Base-by-base conservation (phyloP, 768 basidiomycete genomes). In the Calocybe indica region DNA sequence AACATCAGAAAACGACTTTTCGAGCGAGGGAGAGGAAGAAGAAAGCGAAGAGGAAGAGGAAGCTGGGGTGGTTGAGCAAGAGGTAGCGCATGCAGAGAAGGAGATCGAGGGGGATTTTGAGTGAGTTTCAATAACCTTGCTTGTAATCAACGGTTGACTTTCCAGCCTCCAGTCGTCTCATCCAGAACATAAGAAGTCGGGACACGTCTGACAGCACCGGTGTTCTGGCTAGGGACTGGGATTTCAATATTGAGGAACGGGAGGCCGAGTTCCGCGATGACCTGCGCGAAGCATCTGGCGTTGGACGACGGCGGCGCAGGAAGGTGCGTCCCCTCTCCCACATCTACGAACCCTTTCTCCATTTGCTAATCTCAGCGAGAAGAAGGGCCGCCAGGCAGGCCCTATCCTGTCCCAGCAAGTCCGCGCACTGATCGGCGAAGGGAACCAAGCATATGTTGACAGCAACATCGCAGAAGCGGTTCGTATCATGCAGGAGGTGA, bases 401-500 rank as follows among this genome's bases (percentile, higher is more conserved):
- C 78, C 82, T 1, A 62, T 66, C 0, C 70, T 88, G 10, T 89
- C 87, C 1, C 81, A 78, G 33, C 81, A 88, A 65, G 85, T 87
- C 9, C 76, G 76, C 44, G 71, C 78, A 1, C 68, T 95, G 12
- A 81, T 97, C 43, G 91, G 92, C 28, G 82, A 86, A 46, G 94
- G 89, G 14, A 94, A 93, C 59, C 81, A 88, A 57, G 86, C 87
- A 2, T 96, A 90, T 62, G 79, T 94, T 43, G 80, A 85, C 56
- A 78, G 71, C 50, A 66, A 90, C 47, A 67, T 82, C 7, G 65
- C 72, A 2, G 75, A 85, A 54, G 85, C 92, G 1, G 82, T 92
- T 33, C 78, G 81, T 13, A 75, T 85, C 22, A 88, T 93, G 79
- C 83, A 86, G 60, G 92, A 98, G 59, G 89, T 96, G 54, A 92